A percentile compares a stretch with the other conserved stretches of the same genome.
Evolutionary conservation across 805 yeast genomes (phyloP).

Genomic region (Saccharomyces kudriavzevii): DNA sequence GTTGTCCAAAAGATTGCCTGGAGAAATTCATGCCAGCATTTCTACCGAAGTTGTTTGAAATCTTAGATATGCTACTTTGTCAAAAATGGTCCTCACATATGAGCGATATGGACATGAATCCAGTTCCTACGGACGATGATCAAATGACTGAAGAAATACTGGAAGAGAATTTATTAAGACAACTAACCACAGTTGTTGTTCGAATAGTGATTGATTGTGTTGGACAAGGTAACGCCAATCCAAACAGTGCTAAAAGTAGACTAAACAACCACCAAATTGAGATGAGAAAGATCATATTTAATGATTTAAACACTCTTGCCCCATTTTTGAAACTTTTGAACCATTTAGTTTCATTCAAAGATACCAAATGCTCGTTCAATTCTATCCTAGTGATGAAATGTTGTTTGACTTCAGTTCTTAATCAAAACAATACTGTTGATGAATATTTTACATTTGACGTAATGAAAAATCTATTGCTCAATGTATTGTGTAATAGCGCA

Average conservation of each 20-base stretch:
- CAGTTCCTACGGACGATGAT: slow-evolving; percentile 63
- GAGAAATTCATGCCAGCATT: slow-evolving; percentile 66
- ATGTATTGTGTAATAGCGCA: slow-evolving; percentile 62
- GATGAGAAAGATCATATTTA: slow-evolving; percentile 58
- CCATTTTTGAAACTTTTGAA: slow-evolving; percentile 69
- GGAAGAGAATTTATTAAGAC: slow-evolving; percentile 91
- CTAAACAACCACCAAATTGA: slow-evolving; percentile 51
- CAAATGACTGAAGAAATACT: slow-evolving; percentile 94
- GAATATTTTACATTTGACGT: slow-evolving; percentile 42
- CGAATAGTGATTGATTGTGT: slow-evolving; percentile 79
- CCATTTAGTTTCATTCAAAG: slow-evolving; percentile 74
- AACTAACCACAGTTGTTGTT: slow-evolving; percentile 85
- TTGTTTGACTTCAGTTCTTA: slow-evolving; percentile 58
- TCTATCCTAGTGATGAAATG: slow-evolving; percentile 74
- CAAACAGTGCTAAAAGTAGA: slow-evolving; percentile 26
- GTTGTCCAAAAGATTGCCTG: slow-evolving; percentile 71
- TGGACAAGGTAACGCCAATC: slow-evolving; percentile 59
- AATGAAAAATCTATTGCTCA: slow-evolving; percentile 60
- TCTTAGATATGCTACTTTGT: slow-evolving; percentile 67
- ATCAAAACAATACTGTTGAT: slow-evolving; percentile 70
- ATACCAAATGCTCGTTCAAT: slow-evolving; percentile 87
- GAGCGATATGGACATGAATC: slow-evolving; percentile 34
- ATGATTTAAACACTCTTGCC: slow-evolving; percentile 58
- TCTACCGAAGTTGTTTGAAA: slow-evolving; percentile 65
- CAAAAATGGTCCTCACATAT: slow-evolving; percentile 54